Conservation (phyloP, 495 filamentous ascomycete genomes). For the Penicillium herquei region DNA sequence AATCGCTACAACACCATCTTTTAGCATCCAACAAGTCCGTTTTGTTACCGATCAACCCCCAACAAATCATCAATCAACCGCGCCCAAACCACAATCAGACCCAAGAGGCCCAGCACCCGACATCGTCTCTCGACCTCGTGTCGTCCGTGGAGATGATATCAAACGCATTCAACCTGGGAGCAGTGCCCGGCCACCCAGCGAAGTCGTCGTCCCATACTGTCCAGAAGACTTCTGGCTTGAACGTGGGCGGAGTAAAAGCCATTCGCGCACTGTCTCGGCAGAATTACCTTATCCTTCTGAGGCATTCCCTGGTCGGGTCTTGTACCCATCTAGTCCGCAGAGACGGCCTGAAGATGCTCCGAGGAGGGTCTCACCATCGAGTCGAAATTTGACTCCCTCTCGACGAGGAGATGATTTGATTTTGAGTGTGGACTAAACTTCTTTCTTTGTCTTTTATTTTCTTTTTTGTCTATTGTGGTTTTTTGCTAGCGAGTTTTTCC, state of each 20-base stretch:
- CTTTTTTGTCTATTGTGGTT: constrained; percentile 5
- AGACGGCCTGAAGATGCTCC: constrained; percentile 4
- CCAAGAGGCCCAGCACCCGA: constrained; percentile 21
- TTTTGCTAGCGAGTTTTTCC: background rate
- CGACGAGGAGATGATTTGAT: constrained; percentile 36
- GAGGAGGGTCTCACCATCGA: constrained; percentile 26
- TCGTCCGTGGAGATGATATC: constrained; percentile 37
- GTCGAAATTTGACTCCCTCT: constrained; percentile 40
- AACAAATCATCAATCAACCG: background rate
- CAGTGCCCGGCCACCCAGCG: constrained; percentile 27
- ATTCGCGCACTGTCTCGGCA: background rate
- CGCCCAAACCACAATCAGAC: constrained; percentile 5
- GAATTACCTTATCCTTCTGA: constrained; percentile 28
- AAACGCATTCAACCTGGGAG: constrained; percentile 34
- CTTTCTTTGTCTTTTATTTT: too few species aligned
- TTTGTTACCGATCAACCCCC: background rate
- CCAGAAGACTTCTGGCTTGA: constrained; percentile 37
- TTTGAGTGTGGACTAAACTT: constrained; percentile 32
- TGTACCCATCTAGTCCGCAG: constrained; percentile 24
- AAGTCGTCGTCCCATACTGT: constrained; percentile 27
- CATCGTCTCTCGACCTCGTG: constrained; percentile 34
- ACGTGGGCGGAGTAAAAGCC: constrained; percentile 6
- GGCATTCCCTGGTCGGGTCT: constrained; percentile 5
- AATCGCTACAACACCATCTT: constrained; percentile 7
- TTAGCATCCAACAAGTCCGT: constrained; percentile 6